Percentiles rank a stretch among this genome's conserved stretches.
Conservation (phyloP, 2,329 filamentous ascomycete genomes). For the Penicillium thymicola region DNA sequence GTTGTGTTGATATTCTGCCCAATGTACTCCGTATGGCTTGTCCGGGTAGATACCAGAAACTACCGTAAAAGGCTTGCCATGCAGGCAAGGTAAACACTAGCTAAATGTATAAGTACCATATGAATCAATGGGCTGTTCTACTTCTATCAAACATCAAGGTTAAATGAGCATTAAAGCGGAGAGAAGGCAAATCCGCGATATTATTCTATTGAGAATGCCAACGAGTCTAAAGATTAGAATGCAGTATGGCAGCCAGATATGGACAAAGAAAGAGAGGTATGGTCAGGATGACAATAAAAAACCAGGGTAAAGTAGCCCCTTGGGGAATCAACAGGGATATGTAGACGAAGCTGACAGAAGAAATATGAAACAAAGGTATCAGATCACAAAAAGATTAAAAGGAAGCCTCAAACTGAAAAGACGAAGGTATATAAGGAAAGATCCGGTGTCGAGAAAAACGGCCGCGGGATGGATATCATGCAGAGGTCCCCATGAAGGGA, state of each 20-base stretch:
- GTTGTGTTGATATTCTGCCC: too few species aligned
- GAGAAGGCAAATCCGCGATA: neutral
- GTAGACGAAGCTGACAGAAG: constrained; percentile 5
- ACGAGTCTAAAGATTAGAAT: neutral
- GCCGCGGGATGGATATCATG: constrained; percentile 27
- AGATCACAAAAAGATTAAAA: constrained; percentile 19
- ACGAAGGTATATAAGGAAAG: constrained; percentile 2
- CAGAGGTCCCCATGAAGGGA: constrained; percentile 15
- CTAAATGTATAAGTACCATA: neutral
- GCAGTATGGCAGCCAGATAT: neutral
- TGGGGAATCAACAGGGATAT: neutral
- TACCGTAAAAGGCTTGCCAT: neutral
- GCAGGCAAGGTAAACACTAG: neutral
- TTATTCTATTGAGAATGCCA: neutral
- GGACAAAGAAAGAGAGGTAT: constrained; percentile 1
- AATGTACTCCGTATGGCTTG: neutral
- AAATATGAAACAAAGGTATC: constrained; percentile 11
- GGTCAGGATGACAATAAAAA: neutral
- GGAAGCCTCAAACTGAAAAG: constrained; percentile 5
- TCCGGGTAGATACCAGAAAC: neutral
- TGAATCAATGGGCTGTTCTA: too few species aligned
- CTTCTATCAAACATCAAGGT: neutral
- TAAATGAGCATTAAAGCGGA: neutral
- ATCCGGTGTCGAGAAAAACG: neutral
- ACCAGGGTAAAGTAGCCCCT: constrained; percentile 2